Evolutionary conservation across 1,139 yeast species (phyloP).

Genomic region (Hemisphaericaspora xylofermentans): DNA sequence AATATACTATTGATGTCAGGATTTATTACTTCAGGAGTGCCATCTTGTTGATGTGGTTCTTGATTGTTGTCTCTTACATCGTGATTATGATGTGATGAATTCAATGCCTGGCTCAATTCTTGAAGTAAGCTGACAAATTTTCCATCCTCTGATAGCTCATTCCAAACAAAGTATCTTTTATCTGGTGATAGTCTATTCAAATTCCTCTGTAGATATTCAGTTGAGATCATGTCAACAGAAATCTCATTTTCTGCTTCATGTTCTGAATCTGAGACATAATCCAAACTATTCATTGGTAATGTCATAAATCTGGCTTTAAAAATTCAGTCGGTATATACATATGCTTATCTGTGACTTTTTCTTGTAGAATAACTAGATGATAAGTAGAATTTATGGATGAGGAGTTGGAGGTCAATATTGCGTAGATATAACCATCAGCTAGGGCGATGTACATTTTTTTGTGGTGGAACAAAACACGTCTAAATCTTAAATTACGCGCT

Average conservation of each 20-base stretch:
- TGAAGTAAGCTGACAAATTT: neutral
- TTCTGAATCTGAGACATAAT: conserved; percentile 21
- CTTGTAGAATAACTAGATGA: too few relatives aligned
- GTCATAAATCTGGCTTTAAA: neutral
- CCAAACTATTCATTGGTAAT: conserved; percentile 11
- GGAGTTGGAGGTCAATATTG: too few relatives aligned
- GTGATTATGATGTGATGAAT: neutral
- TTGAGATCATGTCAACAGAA: conserved; percentile 7
- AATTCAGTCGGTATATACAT: neutral
- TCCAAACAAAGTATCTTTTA: conserved; percentile 4
- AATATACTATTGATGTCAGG: too few relatives aligned
- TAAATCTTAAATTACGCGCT: too few relatives aligned
- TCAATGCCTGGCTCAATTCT: conserved; percentile 1
- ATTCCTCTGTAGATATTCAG: conserved; percentile 5
- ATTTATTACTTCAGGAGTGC: too few relatives aligned
- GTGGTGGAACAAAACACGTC: too few relatives aligned
- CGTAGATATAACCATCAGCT: too few relatives aligned
- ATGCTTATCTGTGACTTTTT: neutral
- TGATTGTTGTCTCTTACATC: conserved; percentile 2
- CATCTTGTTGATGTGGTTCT: neutral
- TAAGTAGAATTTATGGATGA: too few relatives aligned
- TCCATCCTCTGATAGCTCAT: conserved; percentile 2
- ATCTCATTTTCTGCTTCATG: conserved; percentile 11
- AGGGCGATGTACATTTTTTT: too few relatives aligned
- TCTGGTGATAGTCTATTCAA: conserved; percentile 9